phyloP scores from a whole-genome alignment of 2,329 filamentous ascomycete genomes.

The Eutypa lata region DNA sequence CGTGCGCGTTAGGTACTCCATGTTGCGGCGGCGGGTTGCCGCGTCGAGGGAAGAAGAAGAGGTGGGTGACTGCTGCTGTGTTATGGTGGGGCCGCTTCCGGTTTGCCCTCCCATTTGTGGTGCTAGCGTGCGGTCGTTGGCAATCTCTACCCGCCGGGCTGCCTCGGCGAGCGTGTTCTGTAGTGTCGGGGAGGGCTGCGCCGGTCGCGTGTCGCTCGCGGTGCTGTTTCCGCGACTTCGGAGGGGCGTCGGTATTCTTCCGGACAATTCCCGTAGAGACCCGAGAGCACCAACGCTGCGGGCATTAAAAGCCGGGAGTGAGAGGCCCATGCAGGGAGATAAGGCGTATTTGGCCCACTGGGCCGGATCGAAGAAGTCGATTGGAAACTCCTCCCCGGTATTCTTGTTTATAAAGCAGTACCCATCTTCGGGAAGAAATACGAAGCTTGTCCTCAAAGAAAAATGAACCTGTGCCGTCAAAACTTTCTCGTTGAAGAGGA shows the following conservation, averaged over 20 bases:
- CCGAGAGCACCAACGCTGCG: constrained; percentile 35
- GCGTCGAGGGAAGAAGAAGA: constrained; percentile 29
- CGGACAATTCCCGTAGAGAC: constrained; percentile 46
- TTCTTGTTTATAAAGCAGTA: constrained; percentile 82
- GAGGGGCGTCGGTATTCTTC: constrained; percentile 40
- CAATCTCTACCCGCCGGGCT: constrained; percentile 24
- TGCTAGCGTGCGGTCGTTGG: constrained; percentile 37
- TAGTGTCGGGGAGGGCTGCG: constrained; percentile 11
- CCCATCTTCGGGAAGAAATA: constrained; percentile 81
- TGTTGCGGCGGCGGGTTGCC: constrained; percentile 48
- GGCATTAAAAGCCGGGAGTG: constrained; percentile 56
- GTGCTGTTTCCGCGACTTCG: constrained; percentile 42
- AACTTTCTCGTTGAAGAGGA: constrained; percentile 83
- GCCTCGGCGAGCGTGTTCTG: constrained; percentile 22
- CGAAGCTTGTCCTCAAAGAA: constrained; percentile 80
- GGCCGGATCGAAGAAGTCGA: constrained; percentile 79
- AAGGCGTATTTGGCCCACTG: constrained; percentile 77
- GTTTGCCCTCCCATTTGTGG: constrained; percentile 43
- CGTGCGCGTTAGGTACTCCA: constrained; percentile 70
- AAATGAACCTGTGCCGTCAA: constrained; percentile 93
- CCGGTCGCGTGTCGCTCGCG: constrained; percentile 19
- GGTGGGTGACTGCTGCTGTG: constrained; percentile 20
- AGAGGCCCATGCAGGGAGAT: constrained; percentile 71
- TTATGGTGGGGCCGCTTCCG: constrained; percentile 20
- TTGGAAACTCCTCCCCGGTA: constrained; percentile 73